Conservation (phyloP, 306 rosid species). For the Inga leiocalycina region DNA sequence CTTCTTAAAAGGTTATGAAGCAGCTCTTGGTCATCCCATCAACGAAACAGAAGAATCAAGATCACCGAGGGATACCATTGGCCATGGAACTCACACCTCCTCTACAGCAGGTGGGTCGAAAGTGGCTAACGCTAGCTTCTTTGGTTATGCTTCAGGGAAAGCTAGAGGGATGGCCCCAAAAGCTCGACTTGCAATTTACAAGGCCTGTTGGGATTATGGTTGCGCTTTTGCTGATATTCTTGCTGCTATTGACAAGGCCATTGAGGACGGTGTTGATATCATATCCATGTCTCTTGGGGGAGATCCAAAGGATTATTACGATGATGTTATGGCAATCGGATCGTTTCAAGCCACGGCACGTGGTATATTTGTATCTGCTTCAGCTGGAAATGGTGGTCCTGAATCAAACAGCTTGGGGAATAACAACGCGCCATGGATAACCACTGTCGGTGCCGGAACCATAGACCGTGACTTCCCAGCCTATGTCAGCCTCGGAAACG, state of each 20-base stretch:
- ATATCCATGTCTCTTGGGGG: conserved; percentile 91
- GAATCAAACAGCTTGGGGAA: conserved; percentile 45
- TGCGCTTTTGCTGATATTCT: conserved; percentile 68
- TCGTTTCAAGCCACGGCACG: conserved; percentile 68
- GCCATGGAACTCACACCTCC: conserved; percentile 95
- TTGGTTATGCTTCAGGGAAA: conserved; percentile 75
- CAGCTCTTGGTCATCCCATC: conserved; percentile 46
- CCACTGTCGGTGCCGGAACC: conserved; percentile 90
- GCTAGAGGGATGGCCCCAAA: conserved; percentile 88
- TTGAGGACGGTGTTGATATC: conserved; percentile 74
- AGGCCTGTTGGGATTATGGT: conserved; percentile 80
- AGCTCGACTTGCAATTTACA: conserved; percentile 81
- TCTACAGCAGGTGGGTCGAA: conserved; percentile 83
- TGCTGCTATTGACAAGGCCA: conserved; percentile 85
- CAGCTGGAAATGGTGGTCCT: conserved; percentile 92
- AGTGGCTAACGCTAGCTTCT: conserved; percentile 72
- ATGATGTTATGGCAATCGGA: conserved; percentile 72
- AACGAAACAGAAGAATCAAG: conserved; percentile 59
- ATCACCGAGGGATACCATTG: conserved; percentile 88
- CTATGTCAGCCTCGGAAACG: conserved; percentile 62
- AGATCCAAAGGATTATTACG: conserved; percentile 42
- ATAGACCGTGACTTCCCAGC: conserved; percentile 90
- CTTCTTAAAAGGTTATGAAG: conserved; percentile 73
- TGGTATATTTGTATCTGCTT: conserved; percentile 73
- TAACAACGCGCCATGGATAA: conserved; percentile 86